These are phyloP conservation scores for Lasiodiplodia hormozganensis DNA, from an alignment of 2,329 filamentous ascomycete genomes.

Conservation along the genomic window DNA sequence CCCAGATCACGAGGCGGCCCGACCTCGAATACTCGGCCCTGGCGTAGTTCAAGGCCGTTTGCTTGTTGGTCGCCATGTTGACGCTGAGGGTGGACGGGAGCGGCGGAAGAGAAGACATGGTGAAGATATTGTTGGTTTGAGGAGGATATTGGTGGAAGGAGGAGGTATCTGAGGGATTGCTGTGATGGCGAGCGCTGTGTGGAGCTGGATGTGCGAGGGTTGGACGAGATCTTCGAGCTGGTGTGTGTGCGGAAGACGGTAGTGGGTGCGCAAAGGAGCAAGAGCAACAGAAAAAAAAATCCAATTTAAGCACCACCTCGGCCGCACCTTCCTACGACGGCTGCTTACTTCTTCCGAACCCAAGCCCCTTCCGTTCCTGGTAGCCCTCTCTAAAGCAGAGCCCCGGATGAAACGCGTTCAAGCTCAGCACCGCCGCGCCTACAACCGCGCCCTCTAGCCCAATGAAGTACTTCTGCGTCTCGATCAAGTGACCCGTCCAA, in stretches of 20 bases:
- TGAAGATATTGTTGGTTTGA: not conserved
- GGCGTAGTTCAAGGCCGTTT: not conserved
- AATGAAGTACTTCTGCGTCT: constrained; percentile 48
- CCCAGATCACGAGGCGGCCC: not conserved
- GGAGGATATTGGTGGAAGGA: not conserved
- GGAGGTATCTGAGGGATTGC: not conserved
- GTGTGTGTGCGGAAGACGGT: not conserved
- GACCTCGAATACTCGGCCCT: not conserved
- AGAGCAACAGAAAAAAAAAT: not conserved
- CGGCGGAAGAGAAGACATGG: not conserved
- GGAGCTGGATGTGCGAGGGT: not conserved
- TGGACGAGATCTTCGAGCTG: not conserved
- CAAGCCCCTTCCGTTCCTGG: constrained; percentile 31
- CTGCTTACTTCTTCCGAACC: constrained; percentile 36
- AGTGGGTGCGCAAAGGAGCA: not conserved
- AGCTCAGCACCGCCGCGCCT: constrained; percentile 40
- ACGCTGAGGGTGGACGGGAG: not conserved
- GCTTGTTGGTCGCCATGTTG: not conserved
- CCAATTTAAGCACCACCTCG: not conserved
- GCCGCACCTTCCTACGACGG: not conserved
- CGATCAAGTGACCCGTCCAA: constrained; percentile 66
- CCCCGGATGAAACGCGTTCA: constrained; percentile 47
- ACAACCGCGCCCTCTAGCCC: constrained; percentile 47
- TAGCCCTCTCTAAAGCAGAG: constrained; percentile 45
- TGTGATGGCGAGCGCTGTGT: not conserved